Percentiles rank a stretch among this genome's conserved stretches.
Conservation (phyloP, 148 eudicot species). For the Vaccinium darrowii region DNA sequence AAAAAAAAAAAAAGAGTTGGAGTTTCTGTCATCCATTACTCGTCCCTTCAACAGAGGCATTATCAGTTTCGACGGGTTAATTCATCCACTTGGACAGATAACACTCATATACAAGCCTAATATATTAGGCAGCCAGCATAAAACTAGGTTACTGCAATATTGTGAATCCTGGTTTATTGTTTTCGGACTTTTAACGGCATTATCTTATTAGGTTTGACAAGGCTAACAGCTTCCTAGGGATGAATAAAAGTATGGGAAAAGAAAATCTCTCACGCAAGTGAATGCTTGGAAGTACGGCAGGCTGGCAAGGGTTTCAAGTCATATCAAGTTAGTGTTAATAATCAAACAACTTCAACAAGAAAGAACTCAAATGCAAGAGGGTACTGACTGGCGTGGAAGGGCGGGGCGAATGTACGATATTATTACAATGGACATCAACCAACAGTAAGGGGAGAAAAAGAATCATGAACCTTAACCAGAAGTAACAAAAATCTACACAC, state of each 20-base stretch:
- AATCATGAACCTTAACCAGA: background rate
- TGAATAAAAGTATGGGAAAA: too few relatives aligned
- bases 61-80: background rate
- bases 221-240: background rate
- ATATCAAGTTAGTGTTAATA: background rate
- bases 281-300: background rate
- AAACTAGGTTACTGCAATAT: background rate
- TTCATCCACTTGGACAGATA: background rate
- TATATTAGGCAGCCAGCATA: background rate
- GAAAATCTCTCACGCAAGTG: background rate
- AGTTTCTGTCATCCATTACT: background rate
- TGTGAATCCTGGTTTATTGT: background rate
- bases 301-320: background rate
- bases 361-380: background rate
- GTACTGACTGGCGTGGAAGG: background rate
- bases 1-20: background rate
- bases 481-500: background rate
- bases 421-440: background rate
- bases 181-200: background rate
- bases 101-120: background rate
- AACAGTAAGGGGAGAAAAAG: constrained; percentile 4
- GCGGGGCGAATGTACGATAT: background rate
- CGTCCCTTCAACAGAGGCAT: background rate
- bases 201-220: background rate
- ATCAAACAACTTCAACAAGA: background rate